Conservation (phyloP, 192 early-diverging fungal species). For the Kickxella alabastrina region DNA sequence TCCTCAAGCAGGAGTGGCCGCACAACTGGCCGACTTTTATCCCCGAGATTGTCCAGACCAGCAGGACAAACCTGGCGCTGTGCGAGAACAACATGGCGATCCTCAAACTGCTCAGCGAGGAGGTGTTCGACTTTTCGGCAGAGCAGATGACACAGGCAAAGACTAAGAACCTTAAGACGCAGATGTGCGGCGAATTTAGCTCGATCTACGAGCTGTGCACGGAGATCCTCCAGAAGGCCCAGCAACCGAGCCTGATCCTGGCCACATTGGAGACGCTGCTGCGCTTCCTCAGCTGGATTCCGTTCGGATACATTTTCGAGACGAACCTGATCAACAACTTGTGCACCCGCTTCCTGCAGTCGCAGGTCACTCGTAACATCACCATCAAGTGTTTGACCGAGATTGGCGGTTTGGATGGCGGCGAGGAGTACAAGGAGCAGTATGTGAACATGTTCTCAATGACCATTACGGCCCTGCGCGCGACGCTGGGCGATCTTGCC, state of each 20-base stretch:
- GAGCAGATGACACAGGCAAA: conserved; percentile 98
- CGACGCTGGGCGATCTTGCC: conserved; percentile 47
- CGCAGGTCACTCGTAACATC: conserved; percentile 84
- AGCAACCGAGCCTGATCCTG: conserved; percentile 81
- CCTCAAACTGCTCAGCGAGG: conserved; percentile 95
- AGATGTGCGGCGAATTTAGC: conserved; percentile 92
- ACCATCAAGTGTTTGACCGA: conserved; percentile 97
- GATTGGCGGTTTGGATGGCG: conserved; percentile 83
- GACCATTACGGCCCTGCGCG: conserved; percentile 58
- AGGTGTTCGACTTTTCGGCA: conserved; percentile 98
- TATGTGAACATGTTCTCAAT: conserved; percentile 83
- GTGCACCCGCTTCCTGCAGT: conserved; percentile 76
- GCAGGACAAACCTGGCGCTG: conserved; percentile 82
- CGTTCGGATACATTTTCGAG: conserved; percentile 97
- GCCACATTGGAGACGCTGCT: conserved; percentile 94
- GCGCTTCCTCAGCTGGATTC: conserved; percentile 97
- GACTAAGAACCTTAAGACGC: conserved; percentile 88
- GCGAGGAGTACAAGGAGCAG: conserved; percentile 79
- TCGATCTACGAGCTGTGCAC: conserved; percentile 93
- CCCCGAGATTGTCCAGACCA: conserved; percentile 94
- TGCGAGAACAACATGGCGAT: conserved; percentile 99
- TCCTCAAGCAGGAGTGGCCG: conserved; percentile 99
- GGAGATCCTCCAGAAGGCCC: conserved; percentile 90
- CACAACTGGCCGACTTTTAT: conserved; percentile 99
- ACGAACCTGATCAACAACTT: conserved; percentile 84